Percentiles rank a stretch among this genome's conserved stretches.
Evolutionary conservation across 768 basidiomycete species (phyloP).

Genomic region (Macrolepiota albuminosa): DNA sequence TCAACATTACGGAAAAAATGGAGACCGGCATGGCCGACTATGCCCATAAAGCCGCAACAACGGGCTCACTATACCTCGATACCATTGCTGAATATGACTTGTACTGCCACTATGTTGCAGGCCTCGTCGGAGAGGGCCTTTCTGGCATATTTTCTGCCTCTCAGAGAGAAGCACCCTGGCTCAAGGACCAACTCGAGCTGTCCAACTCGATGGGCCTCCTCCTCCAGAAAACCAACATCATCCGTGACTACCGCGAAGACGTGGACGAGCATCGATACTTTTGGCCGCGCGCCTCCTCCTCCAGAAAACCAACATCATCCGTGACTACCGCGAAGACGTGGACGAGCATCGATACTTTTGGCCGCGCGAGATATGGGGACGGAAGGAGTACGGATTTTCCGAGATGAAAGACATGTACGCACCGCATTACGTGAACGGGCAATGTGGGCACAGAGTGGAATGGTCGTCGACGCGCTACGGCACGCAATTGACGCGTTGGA

Average conservation of each 20-base stretch:
- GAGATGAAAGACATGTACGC: constrained; percentile 66
- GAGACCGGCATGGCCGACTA: constrained; percentile 94
- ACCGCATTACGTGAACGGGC: constrained; percentile 58
- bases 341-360: constrained; percentile 87
- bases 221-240: constrained; percentile 98
- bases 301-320: constrained; percentile 98
- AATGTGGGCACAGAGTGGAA: constrained; percentile 78
- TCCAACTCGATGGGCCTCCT: constrained; percentile 94
- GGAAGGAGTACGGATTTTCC: constrained; percentile 56
- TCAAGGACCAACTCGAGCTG: constrained; percentile 79
- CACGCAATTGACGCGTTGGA: constrained; percentile 86
- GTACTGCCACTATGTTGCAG: constrained; percentile 98
- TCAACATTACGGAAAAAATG: constrained; percentile 86
- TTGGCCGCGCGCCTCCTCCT: constrained; percentile 88
- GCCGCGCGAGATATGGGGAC: constrained; percentile 90
- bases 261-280: constrained; percentile 79
- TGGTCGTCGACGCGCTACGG: constrained; percentile 83
- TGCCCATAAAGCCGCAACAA: constrained; percentile 74
- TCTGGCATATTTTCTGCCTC: constrained; percentile 86
- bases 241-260: constrained; percentile 93
- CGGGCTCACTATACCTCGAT: constrained; percentile 64
- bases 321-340: constrained; percentile 90
- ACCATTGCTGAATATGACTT: constrained; percentile 87
- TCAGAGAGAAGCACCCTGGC: constrained; percentile 69
- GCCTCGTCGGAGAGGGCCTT: constrained; percentile 94